Conservation (phyloP, 768 basidiomycete genomes). For the Astraeus odoratus region DNA sequence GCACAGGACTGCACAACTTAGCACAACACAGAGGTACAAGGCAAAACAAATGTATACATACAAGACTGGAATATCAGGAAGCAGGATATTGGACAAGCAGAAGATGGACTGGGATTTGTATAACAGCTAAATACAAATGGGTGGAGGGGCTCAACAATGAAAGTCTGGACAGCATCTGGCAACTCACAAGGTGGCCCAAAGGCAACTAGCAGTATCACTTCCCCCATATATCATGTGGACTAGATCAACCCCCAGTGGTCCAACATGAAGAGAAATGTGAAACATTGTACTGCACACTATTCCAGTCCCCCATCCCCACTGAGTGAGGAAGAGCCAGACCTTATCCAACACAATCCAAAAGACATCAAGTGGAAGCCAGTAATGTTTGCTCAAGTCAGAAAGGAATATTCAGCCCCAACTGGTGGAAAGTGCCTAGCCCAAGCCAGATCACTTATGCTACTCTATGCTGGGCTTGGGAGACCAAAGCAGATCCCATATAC, state of each 20-base stretch:
- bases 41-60: too few relatives aligned
- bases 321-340: background rate
- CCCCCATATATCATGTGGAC: background rate
- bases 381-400: background rate
- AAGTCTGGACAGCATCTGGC: background rate
- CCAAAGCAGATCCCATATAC: background rate
- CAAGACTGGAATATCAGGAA: too few relatives aligned
- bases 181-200: background rate
- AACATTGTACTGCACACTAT: background rate
- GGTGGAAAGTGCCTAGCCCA: background rate
- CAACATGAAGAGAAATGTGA: background rate
- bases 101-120: too few relatives aligned
- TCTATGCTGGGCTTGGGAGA: background rate
- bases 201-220: background rate
- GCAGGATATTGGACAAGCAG: too few relatives aligned
- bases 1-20: too few relatives aligned
- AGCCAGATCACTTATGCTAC: background rate
- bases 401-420: background rate
- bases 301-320: slow-evolving; percentile 6
- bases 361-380: background rate
- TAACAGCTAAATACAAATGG: background rate
- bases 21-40: too few relatives aligned
- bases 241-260: background rate
- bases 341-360: background rate
- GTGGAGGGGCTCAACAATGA: background rate